phyloP scores from a whole-genome alignment of 805 yeast genomes.

The Candida sonorensis region DNA sequence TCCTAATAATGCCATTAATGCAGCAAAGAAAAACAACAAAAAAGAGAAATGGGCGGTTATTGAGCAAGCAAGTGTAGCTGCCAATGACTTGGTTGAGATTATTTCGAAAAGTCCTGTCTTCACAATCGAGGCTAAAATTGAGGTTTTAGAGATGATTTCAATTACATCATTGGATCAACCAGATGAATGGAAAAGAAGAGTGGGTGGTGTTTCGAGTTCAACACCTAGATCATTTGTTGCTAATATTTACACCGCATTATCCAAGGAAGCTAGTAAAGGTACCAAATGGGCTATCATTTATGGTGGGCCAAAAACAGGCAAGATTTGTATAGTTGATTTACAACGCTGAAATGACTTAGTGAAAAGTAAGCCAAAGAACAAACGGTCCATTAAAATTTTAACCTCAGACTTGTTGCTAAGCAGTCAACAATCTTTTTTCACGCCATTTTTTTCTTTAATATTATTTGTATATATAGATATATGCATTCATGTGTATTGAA shows the following conservation, averaged over 20 bases:
- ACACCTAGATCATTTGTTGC: slow-evolving; percentile 75
- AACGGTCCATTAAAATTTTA: too few species aligned
- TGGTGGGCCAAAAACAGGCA: slow-evolving; percentile 75
- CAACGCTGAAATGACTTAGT: slow-evolving; percentile 45
- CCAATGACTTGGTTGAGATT: slow-evolving; percentile 44
- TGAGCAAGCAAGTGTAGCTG: slow-evolving; percentile 60
- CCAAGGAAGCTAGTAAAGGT: slow-evolving; percentile 68
- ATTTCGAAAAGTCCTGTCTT: slow-evolving; percentile 66
- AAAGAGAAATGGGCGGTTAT: slow-evolving; percentile 73
- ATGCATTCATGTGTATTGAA: too few species aligned
- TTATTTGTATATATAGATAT: too few species aligned
- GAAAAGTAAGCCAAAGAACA: too few species aligned
- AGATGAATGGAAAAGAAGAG: slow-evolving; percentile 80
- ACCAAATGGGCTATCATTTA: slow-evolving; percentile 69
- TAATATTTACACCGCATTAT: slow-evolving; percentile 63
- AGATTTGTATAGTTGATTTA: slow-evolving; percentile 59
- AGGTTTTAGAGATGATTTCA: slow-evolving; percentile 76
- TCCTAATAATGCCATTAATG: slow-evolving; percentile 75
- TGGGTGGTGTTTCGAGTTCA: slow-evolving; percentile 74
- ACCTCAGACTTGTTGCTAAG: too few species aligned
- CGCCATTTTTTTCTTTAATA: too few species aligned
- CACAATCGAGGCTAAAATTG: slow-evolving; percentile 76
- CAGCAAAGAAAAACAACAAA: slow-evolving; percentile 67
- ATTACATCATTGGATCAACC: slow-evolving; percentile 67
- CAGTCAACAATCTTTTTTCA: too few species aligned